Conservation (phyloP, 495 filamentous ascomycete species). For the Tuber magnatum region DNA sequence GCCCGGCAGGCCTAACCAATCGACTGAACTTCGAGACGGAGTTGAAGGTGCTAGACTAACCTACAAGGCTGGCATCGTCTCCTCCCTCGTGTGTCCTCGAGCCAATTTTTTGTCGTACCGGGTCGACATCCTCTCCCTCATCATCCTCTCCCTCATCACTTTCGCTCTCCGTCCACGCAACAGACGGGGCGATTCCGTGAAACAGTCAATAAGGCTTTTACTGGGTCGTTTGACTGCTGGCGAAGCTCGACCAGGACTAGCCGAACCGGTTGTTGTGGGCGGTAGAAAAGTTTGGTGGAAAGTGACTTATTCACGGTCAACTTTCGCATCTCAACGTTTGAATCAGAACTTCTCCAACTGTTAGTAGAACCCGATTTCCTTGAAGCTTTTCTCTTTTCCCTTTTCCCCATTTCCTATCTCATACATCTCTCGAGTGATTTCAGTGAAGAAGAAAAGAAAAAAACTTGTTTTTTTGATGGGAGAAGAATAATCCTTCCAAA, state of each 20-base stretch:
- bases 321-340: conserved; percentile 17
- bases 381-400: conserved; percentile 17
- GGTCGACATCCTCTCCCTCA: conserved; percentile 40
- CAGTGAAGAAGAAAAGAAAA: not conserved
- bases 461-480: not conserved
- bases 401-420: conserved; percentile 2
- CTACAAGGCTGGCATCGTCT: conserved; percentile 23
- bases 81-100: conserved; percentile 40
- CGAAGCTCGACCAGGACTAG: conserved; percentile 39
- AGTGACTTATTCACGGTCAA: conserved; percentile 29
- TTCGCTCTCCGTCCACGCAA: conserved; percentile 27
- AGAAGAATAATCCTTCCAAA: not conserved
- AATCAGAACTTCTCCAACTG: conserved; percentile 38
- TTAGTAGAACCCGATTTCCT: conserved; percentile 34
- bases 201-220: conserved; percentile 29
- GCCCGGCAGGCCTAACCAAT: conserved; percentile 38
- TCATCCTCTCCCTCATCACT: conserved; percentile 17
- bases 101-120: conserved; percentile 38
- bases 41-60: conserved; percentile 39
- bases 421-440: conserved; percentile 7
- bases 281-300: conserved; percentile 34
- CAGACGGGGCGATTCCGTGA: conserved; percentile 34
- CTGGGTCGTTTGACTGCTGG: conserved; percentile 36
- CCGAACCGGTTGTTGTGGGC: conserved; percentile 25
- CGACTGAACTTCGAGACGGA: conserved; percentile 41